Base-by-base conservation (phyloP, 2,329 filamentous ascomycete species). In the Fusarium hainanense region DNA sequence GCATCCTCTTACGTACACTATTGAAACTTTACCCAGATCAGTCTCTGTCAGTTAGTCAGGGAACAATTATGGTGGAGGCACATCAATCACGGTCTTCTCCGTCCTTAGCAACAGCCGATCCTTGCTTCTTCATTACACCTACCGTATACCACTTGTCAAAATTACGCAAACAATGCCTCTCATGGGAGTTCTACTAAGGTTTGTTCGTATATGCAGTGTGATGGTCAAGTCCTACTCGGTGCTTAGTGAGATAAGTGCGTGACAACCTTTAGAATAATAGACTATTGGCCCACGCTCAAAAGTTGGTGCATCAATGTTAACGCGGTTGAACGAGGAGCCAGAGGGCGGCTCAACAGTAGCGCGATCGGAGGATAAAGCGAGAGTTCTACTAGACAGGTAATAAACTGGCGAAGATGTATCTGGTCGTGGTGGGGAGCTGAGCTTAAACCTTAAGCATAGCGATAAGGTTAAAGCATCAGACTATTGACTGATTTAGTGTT, bases 401-500 rank as follows among this genome's bases (percentile, higher is more conserved):
- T 6, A n/a, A 37, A 37, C 18, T 11, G 32, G 32, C 16, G 0
- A 37, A 37, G 9, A 1, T 6, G 2, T 34, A 4, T 37, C 5
- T 18, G 16, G 16, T 37, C 16, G 2, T 37, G 34, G 18, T 37
- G 34, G 34, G 34, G 34, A 47, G 18, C 27, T 30, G 13, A 10
- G 16, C 8, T 34, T 34, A 21, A 49, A n/a, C 20, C 47, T 25
- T 49, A n/a, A 34, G 47, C 28, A 34, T 49, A 49, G 21, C 27
- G 14, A 30, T 49, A 49, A 49, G 28, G 47, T 49, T 49, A 25
- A 34, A 23, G 21, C 8, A 34, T 3, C 16, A 13, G 11, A 34
- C 16, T 23, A 32, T 25, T 2, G 12, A 49, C 14, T 34, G 16
- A 6, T 12, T 23, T 34, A 2, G 16, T 5, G 28, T 23, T 21